A percentile compares a stretch with the other conserved stretches of the same genome.
Conservation (phyloP, 2,329 filamentous ascomycete genomes). For the Rutstroemia sp. region DNA sequence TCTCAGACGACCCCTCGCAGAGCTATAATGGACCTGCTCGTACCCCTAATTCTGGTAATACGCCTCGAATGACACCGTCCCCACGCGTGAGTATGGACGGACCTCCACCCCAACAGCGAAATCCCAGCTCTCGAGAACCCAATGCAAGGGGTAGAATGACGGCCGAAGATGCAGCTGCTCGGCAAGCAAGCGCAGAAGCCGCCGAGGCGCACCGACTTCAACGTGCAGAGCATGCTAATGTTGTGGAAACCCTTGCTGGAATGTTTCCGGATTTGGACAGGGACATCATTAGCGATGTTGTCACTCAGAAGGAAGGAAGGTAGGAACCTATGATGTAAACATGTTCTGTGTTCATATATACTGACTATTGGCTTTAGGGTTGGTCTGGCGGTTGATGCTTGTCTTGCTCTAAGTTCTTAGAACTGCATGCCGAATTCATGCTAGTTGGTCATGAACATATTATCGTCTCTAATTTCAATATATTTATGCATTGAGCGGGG, state of each 20-base stretch:
- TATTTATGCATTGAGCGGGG: slow-evolving; percentile 9
- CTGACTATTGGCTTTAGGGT: slow-evolving; percentile 45
- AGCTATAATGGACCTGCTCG: slow-evolving; percentile 31
- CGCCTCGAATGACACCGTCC: slow-evolving; percentile 29
- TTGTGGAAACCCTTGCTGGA: slow-evolving; percentile 86
- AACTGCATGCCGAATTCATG: not conserved
- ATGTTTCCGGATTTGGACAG: slow-evolving; percentile 97
- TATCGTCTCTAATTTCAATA: slow-evolving; percentile 7
- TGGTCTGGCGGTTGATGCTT: slow-evolving; percentile 78
- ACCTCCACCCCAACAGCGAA: slow-evolving; percentile 15
- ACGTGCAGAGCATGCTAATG: slow-evolving; percentile 75
- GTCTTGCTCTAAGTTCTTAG: slow-evolving; percentile 53
- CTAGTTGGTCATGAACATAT: slow-evolving; percentile 1
- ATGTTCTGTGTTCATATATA: slow-evolving; percentile 18
- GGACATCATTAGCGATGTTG: slow-evolving; percentile 94
- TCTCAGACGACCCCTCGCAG: slow-evolving; percentile 58
- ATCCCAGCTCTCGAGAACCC: slow-evolving; percentile 13
- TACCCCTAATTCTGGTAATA: slow-evolving; percentile 40
- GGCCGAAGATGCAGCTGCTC: slow-evolving; percentile 80
- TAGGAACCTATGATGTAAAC: slow-evolving; percentile 36
- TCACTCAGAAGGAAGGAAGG: slow-evolving; percentile 91
- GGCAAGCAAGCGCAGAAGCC: slow-evolving; percentile 82
- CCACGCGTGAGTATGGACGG: slow-evolving; percentile 22
- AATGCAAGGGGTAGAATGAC: slow-evolving; percentile 37
- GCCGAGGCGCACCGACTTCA: slow-evolving; percentile 82